Percentiles rank a stretch among this genome's conserved stretches.
These are phyloP conservation scores for Nakaseomyces bracarensis DNA, from an alignment of 1,139 yeast genomes.

Conservation along the genomic window DNA sequence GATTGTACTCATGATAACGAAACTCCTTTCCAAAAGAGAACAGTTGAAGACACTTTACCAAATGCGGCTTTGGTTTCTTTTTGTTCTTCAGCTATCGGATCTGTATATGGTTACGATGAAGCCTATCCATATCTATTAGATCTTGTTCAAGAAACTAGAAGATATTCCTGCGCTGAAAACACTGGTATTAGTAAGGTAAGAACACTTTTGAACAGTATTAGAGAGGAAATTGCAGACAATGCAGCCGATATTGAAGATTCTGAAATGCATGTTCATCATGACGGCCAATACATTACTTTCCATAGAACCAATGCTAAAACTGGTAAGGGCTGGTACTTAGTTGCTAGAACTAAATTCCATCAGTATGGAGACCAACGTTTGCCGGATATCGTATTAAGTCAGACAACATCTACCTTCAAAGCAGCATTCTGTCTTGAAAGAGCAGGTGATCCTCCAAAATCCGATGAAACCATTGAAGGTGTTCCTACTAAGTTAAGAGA, in stretches of 20 bases:
- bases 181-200: slow-evolving; percentile 74
- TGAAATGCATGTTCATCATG: slow-evolving; percentile 92
- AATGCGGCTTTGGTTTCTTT: slow-evolving; percentile 91
- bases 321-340: slow-evolving; percentile 81
- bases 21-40: slow-evolving; percentile 78
- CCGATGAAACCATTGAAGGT: slow-evolving; percentile 40
- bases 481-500: slow-evolving; percentile 57
- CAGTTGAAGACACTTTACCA: slow-evolving; percentile 88
- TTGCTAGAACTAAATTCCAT: slow-evolving; percentile 76
- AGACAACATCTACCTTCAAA: slow-evolving; percentile 54
- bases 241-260: slow-evolving; percentile 64
- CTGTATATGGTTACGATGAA: slow-evolving; percentile 92
- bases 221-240: slow-evolving; percentile 55
- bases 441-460: slow-evolving; percentile 43
- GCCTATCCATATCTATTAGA: slow-evolving; percentile 73
- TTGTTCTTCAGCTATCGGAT: slow-evolving; percentile 90
- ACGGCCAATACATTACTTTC: slow-evolving; percentile 83
- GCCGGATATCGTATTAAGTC: slow-evolving; percentile 54
- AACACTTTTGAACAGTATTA: slow-evolving; percentile 46
- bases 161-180: slow-evolving; percentile 45
- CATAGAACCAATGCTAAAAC: slow-evolving; percentile 78
- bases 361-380: slow-evolving; percentile 43
- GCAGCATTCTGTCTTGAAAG: slow-evolving; percentile 52
- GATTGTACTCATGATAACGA: slow-evolving; percentile 97
- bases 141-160: slow-evolving; percentile 70